Conservation (phyloP, 1,284 basidiomycete species). For the Lignosus rhinocerotis region DNA sequence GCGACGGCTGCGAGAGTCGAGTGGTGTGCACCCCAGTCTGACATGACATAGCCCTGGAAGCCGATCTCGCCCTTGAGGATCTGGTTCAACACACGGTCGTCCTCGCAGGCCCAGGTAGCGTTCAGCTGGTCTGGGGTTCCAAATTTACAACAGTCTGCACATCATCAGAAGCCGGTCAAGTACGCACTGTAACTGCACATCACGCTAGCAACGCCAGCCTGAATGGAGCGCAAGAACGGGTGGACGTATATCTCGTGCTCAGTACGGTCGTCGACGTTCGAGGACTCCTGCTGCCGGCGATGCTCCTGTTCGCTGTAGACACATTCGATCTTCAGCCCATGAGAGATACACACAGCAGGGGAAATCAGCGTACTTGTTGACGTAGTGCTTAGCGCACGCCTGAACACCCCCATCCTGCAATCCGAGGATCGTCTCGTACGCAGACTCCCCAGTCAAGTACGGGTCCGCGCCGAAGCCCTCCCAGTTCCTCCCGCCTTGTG, state of each 20-base stretch:
- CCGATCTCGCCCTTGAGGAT: constrained; percentile 79
- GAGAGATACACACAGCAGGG: background rate
- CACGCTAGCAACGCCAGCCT: constrained; percentile 72
- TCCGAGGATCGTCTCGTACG: constrained; percentile 75
- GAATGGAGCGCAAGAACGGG: constrained; percentile 74
- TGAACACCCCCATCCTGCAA: constrained; percentile 75
- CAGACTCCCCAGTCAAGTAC: constrained; percentile 70
- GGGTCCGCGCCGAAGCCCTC: constrained; percentile 84
- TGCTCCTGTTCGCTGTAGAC: constrained; percentile 64
- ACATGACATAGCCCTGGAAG: constrained; percentile 77
- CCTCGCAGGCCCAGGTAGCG: constrained; percentile 79
- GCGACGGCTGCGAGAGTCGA: constrained; percentile 61
- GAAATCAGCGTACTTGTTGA: constrained; percentile 60
- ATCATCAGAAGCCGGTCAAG: background rate
- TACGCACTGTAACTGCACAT: constrained; percentile 74
- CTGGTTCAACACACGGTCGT: constrained; percentile 72
- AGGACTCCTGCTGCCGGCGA: constrained; percentile 51
- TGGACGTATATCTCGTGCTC: constrained; percentile 74
- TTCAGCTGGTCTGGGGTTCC: constrained; percentile 58
- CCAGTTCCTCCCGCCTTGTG: constrained; percentile 79
- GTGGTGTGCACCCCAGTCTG: constrained; percentile 66
- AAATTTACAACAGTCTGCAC: background rate
- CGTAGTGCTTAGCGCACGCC: constrained; percentile 77
- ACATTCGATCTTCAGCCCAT: background rate
- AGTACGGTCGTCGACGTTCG: constrained; percentile 78